These are phyloP conservation scores for Samsoniella hepiali DNA, from an alignment of 2,329 filamentous ascomycete species.

Conservation along the genomic window DNA sequence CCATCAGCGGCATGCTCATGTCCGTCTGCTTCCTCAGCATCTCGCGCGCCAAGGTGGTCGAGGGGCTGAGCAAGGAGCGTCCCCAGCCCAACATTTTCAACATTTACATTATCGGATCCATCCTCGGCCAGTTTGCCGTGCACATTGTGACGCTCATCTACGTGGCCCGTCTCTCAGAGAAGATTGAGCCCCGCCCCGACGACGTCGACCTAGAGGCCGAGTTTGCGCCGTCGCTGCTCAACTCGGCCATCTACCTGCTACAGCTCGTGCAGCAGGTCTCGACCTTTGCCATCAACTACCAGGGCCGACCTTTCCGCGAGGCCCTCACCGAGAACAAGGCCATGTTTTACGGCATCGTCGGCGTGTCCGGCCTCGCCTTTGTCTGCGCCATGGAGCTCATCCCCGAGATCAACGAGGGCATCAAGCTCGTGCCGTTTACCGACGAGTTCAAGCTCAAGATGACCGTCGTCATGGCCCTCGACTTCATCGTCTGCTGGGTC, in stretches of 20 bases:
- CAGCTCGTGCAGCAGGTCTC: slow-evolving; percentile 99
- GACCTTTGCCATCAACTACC: slow-evolving; percentile 99
- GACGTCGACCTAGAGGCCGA: slow-evolving; percentile 90
- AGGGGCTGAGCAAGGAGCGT: slow-evolving; percentile 91
- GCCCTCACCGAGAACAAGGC: slow-evolving; percentile 91
- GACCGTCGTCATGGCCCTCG: slow-evolving; percentile 78
- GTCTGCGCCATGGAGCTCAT: slow-evolving; percentile 92
- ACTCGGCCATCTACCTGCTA: slow-evolving; percentile 93
- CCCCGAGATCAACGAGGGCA: slow-evolving; percentile 89
- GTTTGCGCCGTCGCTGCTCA: slow-evolving; percentile 88
- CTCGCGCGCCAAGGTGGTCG: slow-evolving; percentile 93
- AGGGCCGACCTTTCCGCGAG: slow-evolving; percentile 96
- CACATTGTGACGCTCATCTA: slow-evolving; percentile 95
- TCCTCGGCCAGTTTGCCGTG: slow-evolving; percentile 93
- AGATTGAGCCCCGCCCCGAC: slow-evolving; percentile 64
- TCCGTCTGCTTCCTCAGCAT: slow-evolving; percentile 98
- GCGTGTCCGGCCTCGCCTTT: slow-evolving; percentile 87
- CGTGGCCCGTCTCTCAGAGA: slow-evolving; percentile 83
- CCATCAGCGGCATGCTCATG: slow-evolving; percentile 99
- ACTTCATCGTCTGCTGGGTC: slow-evolving; percentile 82
- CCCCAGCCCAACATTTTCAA: slow-evolving; percentile 99
- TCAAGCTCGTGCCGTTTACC: slow-evolving; percentile 88
- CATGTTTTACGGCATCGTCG: slow-evolving; percentile 96
- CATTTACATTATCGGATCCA: slow-evolving; percentile 95
- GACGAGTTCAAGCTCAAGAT: slow-evolving; percentile 86